These are phyloP conservation scores for Flaveria ramosissima DNA, from an alignment of 129 eudicot species.

Conservation along the genomic window DNA sequence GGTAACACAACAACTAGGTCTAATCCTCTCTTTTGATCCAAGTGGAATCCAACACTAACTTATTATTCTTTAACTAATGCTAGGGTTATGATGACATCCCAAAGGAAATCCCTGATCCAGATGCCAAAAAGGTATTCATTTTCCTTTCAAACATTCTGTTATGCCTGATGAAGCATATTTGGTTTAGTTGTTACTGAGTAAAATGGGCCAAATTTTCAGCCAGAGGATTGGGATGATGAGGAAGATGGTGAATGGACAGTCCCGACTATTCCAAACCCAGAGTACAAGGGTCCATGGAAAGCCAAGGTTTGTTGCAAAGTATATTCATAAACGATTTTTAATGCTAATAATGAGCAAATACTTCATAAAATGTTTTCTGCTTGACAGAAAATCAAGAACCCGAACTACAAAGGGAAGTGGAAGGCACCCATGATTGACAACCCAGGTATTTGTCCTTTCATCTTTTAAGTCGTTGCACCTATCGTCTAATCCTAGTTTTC, in stretches of 20 bases:
- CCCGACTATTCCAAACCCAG: conserved; percentile 94
- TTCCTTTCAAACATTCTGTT: not conserved
- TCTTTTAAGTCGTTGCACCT: not conserved
- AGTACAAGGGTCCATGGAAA: conserved; percentile 97
- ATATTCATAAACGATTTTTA: not conserved
- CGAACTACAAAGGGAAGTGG: conserved; percentile 97
- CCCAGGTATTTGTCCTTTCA: conserved; percentile 60
- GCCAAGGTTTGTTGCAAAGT: conserved; percentile 62
- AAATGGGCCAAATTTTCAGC: conserved; percentile 44
- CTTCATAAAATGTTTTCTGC: not conserved
- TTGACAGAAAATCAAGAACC: conserved; percentile 92
- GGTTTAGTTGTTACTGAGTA: conserved; percentile 13
- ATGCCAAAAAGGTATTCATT: conserved; percentile 72
- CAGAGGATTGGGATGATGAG: conserved; percentile 99
- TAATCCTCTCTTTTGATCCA: not conserved
- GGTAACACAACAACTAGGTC: conserved; percentile 39
- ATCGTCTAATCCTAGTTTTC: not conserved
- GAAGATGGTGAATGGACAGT: conserved; percentile 99
- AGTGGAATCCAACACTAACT: not conserved
- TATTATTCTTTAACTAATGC: conserved; percentile 2
- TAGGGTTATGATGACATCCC: conserved; percentile 96
- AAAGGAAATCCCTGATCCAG: conserved; percentile 78
- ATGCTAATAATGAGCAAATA: not conserved
- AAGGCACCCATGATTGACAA: conserved; percentile 99
- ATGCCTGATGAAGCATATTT: not conserved